A percentile compares a stretch with the other conserved stretches of the same genome.
Conservation (phyloP, 257 asterid genomes). For the Fraxinus cuspidata region DNA sequence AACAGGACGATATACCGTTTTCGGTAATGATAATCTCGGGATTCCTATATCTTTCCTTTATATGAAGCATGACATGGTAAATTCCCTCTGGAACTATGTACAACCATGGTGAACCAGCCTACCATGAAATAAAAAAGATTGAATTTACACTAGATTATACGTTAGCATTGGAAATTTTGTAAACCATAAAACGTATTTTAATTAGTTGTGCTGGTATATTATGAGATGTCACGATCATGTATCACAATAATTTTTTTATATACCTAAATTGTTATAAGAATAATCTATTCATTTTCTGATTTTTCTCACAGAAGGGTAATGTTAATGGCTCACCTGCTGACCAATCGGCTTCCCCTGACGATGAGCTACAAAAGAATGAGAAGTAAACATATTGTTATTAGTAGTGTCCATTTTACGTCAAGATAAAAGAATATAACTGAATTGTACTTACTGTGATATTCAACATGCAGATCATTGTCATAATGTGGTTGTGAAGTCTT, state of each 20-base stretch:
- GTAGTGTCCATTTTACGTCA: background rate
- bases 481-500: background rate
- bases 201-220: background rate
- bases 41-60: constrained; percentile 8
- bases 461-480: background rate
- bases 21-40: constrained; percentile 29
- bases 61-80: constrained; percentile 9
- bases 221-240: background rate
- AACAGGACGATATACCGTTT: constrained; percentile 21
- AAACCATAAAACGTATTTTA: background rate
- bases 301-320: background rate
- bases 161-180: background rate
- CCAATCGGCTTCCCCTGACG: constrained; percentile 2
- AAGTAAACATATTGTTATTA: background rate
- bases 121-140: background rate
- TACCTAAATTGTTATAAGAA: background rate
- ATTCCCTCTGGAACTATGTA: constrained; percentile 26
- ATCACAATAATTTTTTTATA: background rate
- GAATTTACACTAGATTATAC: background rate
- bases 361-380: background rate
- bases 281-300: no score
- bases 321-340: background rate
- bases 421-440: background rate
- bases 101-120: constrained; percentile 32
- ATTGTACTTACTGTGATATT: background rate